Conservation (phyloP, 805 yeast species). For the Lachancea sp. region DNA sequence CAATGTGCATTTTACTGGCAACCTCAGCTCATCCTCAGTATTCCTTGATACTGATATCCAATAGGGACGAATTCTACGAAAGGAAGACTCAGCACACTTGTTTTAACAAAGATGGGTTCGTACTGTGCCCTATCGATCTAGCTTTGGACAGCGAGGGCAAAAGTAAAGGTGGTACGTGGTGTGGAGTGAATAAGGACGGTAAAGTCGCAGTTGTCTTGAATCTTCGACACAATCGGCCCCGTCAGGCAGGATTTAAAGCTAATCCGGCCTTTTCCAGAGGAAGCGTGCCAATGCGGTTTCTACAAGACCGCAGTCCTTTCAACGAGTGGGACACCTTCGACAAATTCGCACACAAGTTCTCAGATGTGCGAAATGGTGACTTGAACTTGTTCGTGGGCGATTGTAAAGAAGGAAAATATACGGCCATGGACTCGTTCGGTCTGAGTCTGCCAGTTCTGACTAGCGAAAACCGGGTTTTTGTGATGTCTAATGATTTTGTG, state of each 20-base stretch:
- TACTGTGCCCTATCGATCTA: constrained; percentile 68
- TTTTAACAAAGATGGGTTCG: constrained; percentile 24
- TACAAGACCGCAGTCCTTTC: constrained; percentile 16
- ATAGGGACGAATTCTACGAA: constrained; percentile 78
- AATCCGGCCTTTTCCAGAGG: constrained; percentile 38
- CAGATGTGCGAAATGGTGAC: constrained; percentile 20
- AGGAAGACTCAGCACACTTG: constrained; percentile 64
- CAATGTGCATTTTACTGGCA: constrained; percentile 81
- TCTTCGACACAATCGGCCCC: constrained; percentile 44
- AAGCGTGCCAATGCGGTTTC: constrained; percentile 36
- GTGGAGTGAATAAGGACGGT: constrained; percentile 58
- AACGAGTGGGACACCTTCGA: constrained; percentile 26
- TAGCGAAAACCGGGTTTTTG: constrained; percentile 17
- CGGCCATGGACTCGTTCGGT: constrained; percentile 26
- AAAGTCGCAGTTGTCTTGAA: constrained; percentile 71
- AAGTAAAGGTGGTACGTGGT: constrained; percentile 84
- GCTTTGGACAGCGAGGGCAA: constrained; percentile 36
- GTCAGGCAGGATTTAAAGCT: constrained; percentile 19
- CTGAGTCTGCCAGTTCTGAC: constrained; percentile 28
- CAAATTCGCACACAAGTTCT: constrained; percentile 19
- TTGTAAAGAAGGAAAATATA: constrained; percentile 17
- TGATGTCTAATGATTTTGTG: constrained; percentile 31
- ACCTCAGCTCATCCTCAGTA: constrained; percentile 66
- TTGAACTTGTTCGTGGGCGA: constrained; percentile 37
- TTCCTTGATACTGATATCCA: constrained; percentile 70